Base-by-base conservation (phyloP, 441 rosid species). In the Bruguiera hainesii region DNA sequence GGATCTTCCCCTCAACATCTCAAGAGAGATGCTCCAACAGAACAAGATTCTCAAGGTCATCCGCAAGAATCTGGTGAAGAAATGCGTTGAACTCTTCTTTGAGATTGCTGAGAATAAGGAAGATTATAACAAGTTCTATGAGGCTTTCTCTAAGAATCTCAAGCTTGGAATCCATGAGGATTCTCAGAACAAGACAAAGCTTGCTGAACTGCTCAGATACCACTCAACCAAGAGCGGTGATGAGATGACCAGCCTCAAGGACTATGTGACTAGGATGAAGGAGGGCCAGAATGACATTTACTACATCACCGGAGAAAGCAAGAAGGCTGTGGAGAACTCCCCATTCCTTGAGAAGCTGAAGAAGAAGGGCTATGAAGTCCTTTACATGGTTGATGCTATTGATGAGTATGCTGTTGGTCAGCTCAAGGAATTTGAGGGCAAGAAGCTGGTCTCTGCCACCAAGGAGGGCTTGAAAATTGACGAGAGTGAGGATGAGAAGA, bases 61-160 rank as follows among this genome's bases (percentile, higher is more conserved):
- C 68, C 79, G 97, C 73, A 90, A 93, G 83, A 93, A 93, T 80
- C 73, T 89, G 46, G 96, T 90, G 48, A 93, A 90, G 88, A 90
- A 93, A 73, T 93, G 98, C 81, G 71, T 93, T 4, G 94, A 90
- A 77, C 86, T 93, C 70, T 93, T 93, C 87, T 78, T 78, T 62
- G 98, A 85, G 89, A 93, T 93, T 61, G 89, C 94, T 1, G 98
- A 93, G 83, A 93, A 93, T 82, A 89, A 93, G 78, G 98, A 93
- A 53, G 97, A 90, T 59, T 93, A 93, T 76, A 87, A 83, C 85
- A 93, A 93, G 78, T 90, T 93, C 68, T 89, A 92, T 0, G 93
- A 92, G 68, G 80, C 95, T 1, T 92, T 90, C 84, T 85, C 97
- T 0, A 90, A 93, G 94, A 93, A 93, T 65, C 60, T 93, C 61